A percentile compares a stretch with the other conserved stretches of the same genome.
Evolutionary conservation across 2,329 filamentous ascomycete genomes (phyloP).

Genomic region (Gremmenia infestans): DNA sequence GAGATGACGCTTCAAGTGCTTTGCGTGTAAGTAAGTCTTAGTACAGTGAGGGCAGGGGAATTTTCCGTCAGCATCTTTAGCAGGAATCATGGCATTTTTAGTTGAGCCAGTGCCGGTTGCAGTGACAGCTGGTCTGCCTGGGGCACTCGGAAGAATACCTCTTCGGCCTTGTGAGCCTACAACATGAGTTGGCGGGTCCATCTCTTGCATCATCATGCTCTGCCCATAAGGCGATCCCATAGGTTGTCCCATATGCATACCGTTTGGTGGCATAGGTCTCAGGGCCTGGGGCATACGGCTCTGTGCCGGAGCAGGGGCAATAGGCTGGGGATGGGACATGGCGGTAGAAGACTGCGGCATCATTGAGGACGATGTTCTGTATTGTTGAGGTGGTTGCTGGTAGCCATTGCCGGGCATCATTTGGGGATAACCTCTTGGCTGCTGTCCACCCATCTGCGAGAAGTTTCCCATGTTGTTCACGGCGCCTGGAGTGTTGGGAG

Average conservation of each 20-base stretch:
- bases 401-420: conserved; percentile 28
- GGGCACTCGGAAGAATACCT: conserved; percentile 86
- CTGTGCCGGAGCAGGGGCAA: conserved; percentile 63
- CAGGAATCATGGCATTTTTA: conserved; percentile 80
- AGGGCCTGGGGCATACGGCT: conserved; percentile 51
- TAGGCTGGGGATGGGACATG: conserved; percentile 68
- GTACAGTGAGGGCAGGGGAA: conserved; percentile 97
- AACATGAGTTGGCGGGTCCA: conserved; percentile 76
- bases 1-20: conserved; percentile 95
- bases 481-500: conserved; percentile 56
- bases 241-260: conserved; percentile 47
- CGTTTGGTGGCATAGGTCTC: conserved; percentile 67
- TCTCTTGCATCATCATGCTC: conserved; percentile 53
- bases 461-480: conserved; percentile 50
- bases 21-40: conserved; percentile 95
- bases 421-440: conserved; percentile 19
- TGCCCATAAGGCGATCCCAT: conserved; percentile 58
- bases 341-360: conserved; percentile 63
- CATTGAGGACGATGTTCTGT: conserved; percentile 54
- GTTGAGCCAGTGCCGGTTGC: conserved; percentile 61
- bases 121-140: conserved; percentile 75
- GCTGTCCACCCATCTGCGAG: conserved; percentile 45
- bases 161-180: conserved; percentile 91
- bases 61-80: conserved; percentile 96
- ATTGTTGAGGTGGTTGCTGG: conserved; percentile 32